Evolutionary conservation across 805 yeast genomes (phyloP).

Genomic region (Wickerhamiella hasegawae): DNA sequence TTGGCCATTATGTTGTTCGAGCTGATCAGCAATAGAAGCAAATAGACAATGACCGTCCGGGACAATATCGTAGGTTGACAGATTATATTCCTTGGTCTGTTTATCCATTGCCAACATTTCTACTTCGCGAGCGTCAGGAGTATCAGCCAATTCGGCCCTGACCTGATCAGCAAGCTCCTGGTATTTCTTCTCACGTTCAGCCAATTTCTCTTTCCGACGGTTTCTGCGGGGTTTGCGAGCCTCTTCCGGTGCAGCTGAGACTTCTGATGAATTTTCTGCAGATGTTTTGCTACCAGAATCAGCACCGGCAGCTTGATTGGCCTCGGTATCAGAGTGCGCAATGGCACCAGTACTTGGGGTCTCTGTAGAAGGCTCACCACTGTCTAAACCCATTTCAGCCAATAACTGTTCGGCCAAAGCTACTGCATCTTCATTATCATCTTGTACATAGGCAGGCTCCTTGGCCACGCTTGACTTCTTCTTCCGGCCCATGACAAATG

Average conservation of each 20-base stretch:
- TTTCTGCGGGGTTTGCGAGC: constrained; percentile 52
- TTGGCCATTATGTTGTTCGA: constrained; percentile 34
- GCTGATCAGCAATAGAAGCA: constrained; percentile 71
- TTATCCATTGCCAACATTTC: constrained; percentile 53
- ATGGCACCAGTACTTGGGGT: no score
- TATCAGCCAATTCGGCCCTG: constrained; percentile 42
- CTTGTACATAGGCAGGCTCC: constrained; percentile 1
- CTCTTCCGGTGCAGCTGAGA: no score
- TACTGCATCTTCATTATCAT: constrained; percentile 16
- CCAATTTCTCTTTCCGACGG: constrained; percentile 71
- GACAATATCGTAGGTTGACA: constrained; percentile 49
- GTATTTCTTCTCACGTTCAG: constrained; percentile 56
- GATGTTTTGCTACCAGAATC: constrained; percentile 5
- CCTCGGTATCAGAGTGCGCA: constrained; percentile 1
- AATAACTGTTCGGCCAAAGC: constrained; percentile 51
- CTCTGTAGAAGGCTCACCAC: background rate
- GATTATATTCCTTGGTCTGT: constrained; percentile 32
- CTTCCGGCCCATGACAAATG: background rate
- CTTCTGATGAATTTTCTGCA: constrained; percentile 7
- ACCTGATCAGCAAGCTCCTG: constrained; percentile 54
- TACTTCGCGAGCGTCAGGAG: constrained; percentile 52
- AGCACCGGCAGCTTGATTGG: constrained; percentile 2
- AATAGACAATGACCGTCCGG: constrained; percentile 95
- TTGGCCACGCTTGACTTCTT: background rate
- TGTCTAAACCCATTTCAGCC: constrained; percentile 36